phyloP scores from a whole-genome alignment of 2,329 filamentous ascomycete species.

The Ophiostoma tasmaniense region DNA sequence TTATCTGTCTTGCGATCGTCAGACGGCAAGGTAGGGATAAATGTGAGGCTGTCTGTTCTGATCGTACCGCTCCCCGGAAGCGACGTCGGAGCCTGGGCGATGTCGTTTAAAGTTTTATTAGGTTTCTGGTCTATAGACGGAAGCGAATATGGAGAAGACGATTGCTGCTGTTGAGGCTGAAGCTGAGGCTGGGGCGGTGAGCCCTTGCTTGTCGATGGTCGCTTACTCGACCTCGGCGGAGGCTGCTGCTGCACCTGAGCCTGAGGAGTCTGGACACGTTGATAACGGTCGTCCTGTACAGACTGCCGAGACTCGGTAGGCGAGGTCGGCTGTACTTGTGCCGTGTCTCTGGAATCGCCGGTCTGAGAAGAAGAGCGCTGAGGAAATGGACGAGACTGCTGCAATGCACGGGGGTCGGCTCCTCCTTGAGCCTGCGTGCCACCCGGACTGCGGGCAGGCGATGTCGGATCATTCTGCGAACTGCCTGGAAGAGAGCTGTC shows the following conservation, averaged over 20 bases:
- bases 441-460: neutral
- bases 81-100: constrained; percentile 49
- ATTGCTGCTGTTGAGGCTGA: constrained; percentile 31
- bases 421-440: neutral
- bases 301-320: constrained; percentile 23
- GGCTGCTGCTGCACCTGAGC: constrained; percentile 21
- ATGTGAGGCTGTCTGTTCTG: constrained; percentile 68
- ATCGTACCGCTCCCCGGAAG: constrained; percentile 58
- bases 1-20: constrained; percentile 70
- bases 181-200: constrained; percentile 22
- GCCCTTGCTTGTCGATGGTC: constrained; percentile 19
- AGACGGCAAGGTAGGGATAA: constrained; percentile 61
- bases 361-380: constrained; percentile 49
- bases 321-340: constrained; percentile 20
- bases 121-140: neutral
- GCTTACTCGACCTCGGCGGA: constrained; percentile 28
- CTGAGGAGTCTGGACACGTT: constrained; percentile 16
- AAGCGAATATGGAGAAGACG: neutral
- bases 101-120: neutral
- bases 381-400: constrained; percentile 35
- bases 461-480: neutral
- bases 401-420: constrained; percentile 9
- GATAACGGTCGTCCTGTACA: constrained; percentile 17
- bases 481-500: neutral
- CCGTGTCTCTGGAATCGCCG: constrained; percentile 35